Percentiles rank a stretch among this genome's conserved stretches.
These are phyloP conservation scores for Paralagenidium karlingii DNA, from an alignment of 352 stramenopile genomes.

Conservation along the genomic window DNA sequence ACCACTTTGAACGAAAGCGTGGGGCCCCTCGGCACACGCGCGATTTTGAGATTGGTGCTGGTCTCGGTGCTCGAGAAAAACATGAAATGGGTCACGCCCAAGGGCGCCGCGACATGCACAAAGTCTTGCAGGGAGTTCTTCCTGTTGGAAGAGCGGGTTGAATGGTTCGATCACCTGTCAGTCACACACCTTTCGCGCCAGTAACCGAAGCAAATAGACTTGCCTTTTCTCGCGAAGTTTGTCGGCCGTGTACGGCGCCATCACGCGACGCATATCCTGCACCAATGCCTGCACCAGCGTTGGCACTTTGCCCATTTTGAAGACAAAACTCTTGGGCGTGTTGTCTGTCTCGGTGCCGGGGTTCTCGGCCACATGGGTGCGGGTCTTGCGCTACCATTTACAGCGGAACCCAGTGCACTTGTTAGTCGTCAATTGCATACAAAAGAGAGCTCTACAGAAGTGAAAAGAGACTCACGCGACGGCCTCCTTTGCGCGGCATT, in stretches of 20 bases:
- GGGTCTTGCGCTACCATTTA: conserved; percentile 54
- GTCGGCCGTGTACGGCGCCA: conserved; percentile 91
- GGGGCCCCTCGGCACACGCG: conserved; percentile 86
- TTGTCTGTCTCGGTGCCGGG: conserved; percentile 70
- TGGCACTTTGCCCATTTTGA: conserved; percentile 83
- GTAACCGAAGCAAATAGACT: not conserved
- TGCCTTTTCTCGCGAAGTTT: conserved; percentile 85
- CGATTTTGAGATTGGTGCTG: conserved; percentile 92
- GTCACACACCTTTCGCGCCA: not conserved
- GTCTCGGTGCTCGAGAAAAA: conserved; percentile 91
- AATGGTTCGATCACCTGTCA: not conserved
- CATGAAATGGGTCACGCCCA: conserved; percentile 96
- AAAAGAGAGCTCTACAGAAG: conserved; percentile 1
- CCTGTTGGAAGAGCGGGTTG: too few species aligned
- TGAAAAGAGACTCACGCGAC: conserved; percentile 41
- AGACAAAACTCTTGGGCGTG: conserved; percentile 85
- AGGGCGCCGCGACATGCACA: conserved; percentile 73
- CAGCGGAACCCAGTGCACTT: not conserved
- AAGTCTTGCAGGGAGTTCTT: conserved; percentile 91
- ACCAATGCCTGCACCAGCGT: conserved; percentile 78
- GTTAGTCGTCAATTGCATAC: not conserved
- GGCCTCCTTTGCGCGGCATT: conserved; percentile 80
- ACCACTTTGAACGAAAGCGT: conserved; percentile 91
- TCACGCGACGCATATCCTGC: conserved; percentile 88
- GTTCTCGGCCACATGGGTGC: conserved; percentile 59